These are phyloP conservation scores for Bruguiera sexangula DNA, from an alignment of 345 rosid species.

Conservation along the genomic window DNA sequence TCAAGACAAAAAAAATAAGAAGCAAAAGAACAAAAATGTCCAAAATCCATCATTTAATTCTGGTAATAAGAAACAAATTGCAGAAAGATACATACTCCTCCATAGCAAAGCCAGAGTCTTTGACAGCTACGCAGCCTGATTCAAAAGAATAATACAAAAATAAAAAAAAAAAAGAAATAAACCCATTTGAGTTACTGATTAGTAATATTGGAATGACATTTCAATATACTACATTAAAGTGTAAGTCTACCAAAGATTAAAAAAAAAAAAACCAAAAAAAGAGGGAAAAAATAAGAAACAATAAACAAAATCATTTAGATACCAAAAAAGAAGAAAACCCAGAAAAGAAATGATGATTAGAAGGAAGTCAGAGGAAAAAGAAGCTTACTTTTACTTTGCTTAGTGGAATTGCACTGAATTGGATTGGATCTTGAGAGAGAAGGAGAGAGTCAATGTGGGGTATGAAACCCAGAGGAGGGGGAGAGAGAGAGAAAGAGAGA, in stretches of 20 bases:
- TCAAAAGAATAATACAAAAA: too few relatives aligned
- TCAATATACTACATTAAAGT: too few relatives aligned
- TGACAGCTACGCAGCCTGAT: too few relatives aligned
- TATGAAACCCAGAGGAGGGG: not conserved
- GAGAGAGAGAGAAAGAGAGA: not conserved
- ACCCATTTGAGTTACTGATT: too few relatives aligned
- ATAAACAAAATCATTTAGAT: too few relatives aligned
- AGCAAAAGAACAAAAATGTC: not conserved
- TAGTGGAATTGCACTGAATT: not conserved
- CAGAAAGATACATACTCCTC: slow-evolving; percentile 20
- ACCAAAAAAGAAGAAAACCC: not conserved
- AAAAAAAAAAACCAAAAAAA: too few relatives aligned
- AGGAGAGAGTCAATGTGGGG: not conserved
- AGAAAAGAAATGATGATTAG: not conserved
- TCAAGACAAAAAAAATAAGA: not conserved
- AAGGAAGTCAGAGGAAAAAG: not conserved
- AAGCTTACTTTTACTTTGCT: not conserved
- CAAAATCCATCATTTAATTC: not conserved
- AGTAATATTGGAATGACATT: too few relatives aligned
- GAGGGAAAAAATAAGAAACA: too few relatives aligned
- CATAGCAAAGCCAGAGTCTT: slow-evolving; percentile 11
- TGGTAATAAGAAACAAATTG: not conserved
- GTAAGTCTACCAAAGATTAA: too few relatives aligned
- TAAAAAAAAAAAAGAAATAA: too few relatives aligned
- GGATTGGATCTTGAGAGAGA: not conserved